Base-by-base conservation (phyloP, 2,329 filamentous ascomycete species). In the Apiospora hydei region DNA sequence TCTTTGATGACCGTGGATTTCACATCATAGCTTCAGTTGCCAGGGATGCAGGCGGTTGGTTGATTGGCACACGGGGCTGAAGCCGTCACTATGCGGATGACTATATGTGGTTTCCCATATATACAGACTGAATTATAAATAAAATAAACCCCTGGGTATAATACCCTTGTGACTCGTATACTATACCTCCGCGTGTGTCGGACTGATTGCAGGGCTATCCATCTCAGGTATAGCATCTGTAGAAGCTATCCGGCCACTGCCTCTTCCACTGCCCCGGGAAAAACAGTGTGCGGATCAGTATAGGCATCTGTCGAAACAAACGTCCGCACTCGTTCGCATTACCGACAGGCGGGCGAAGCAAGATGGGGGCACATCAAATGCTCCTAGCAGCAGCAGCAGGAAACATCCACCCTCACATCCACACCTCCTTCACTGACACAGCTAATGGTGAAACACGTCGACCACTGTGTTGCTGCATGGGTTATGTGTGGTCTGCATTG, bases 381-480 rank as follows among this genome's bases (percentile, higher is more conserved):
- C 41, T 43, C 41, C 6, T 13, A 43, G 8, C 34, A 38, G 41
- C 11, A 41, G 18, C 10, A 64, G 18, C 57, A 64, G 21, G 34
- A 64, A 24, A 64, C 57, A 64, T 64, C 57, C 34, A 64, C 34
- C 51, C 24, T 57, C 24, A 16, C 26, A 57, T 34, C 24, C 26
- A 14, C 24, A 61, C 53, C 53, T 61, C 30, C 53, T 38, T 61
- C 30, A 38, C 53, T 61, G 53, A 61, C 53, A 41, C 34, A 24
- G 57, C 57, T 24, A 64, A 64, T 64, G 57, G 57, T 64, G 57
- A 64, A 64, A 64, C 57, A 64, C 34, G 57, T 64, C 57, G 57
- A 41, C 57, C 57, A 64, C 46, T 49, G 49, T 51, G 49, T 18
- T 64, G 57, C 57, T 64, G 57, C 57, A n/a, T 64, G 57, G 18